These are phyloP conservation scores for Pinus taeda DNA, from an alignment of 75 land plant genomes.

Conservation along the genomic window DNA sequence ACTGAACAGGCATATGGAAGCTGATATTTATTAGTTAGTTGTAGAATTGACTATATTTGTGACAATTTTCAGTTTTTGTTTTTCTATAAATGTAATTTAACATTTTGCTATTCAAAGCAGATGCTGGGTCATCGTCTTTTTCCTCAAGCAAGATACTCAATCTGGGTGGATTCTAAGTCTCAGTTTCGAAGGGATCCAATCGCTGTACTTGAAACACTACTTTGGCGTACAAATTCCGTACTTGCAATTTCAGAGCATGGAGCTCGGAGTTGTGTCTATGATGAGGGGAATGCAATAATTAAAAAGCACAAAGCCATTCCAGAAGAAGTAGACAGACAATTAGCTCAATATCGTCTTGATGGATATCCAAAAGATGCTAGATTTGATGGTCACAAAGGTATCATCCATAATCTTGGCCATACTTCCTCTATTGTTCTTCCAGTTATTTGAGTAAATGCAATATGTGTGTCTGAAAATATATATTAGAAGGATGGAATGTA, in stretches of 20 bases:
- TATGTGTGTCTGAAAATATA: background rate
- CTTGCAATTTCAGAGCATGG: slow-evolving; percentile 99
- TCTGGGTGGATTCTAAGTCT: slow-evolving; percentile 99
- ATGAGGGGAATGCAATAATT: slow-evolving; percentile 87
- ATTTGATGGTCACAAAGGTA: slow-evolving; percentile 92
- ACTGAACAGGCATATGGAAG: background rate
- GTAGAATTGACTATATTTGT: background rate
- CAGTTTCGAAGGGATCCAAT: slow-evolving; percentile 95
- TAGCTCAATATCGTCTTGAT: slow-evolving; percentile 72
- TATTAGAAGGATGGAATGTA: background rate
- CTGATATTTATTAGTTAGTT: background rate
- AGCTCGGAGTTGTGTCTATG: slow-evolving; percentile 91
- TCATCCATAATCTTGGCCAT: background rate
- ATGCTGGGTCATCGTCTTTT: slow-evolving; percentile 94
- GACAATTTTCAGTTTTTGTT: background rate
- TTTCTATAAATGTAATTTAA: background rate
- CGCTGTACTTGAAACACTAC: slow-evolving; percentile 88
- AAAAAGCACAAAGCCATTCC: slow-evolving; percentile 94
- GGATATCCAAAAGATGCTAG: slow-evolving; percentile 81
- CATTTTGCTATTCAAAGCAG: slow-evolving; percentile 26
- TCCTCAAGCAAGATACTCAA: slow-evolving; percentile 78
- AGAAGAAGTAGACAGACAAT: slow-evolving; percentile 86
- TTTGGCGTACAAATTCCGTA: slow-evolving; percentile 73
- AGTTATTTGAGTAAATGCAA: background rate
- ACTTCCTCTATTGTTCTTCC: slow-evolving; percentile 4